These are phyloP conservation scores for Pleurotus tuber-regium DNA, from an alignment of 768 basidiomycete genomes.

Conservation along the genomic window DNA sequence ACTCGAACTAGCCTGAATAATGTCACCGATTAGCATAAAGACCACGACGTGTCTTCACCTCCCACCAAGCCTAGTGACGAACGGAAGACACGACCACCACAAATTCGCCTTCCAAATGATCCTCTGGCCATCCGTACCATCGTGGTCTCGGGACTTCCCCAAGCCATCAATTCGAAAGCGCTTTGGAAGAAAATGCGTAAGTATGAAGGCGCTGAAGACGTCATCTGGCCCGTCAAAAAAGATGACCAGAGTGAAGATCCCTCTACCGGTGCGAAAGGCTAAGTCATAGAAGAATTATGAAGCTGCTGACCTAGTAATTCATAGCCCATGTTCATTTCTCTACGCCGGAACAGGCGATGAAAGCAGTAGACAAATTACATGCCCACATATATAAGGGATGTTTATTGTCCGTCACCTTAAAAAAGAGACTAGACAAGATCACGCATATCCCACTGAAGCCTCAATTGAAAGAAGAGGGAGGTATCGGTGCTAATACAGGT, in stretches of 20 bases:
- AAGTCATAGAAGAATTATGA: neutral
- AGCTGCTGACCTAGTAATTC: neutral
- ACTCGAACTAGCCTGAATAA: neutral
- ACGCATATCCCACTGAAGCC: constrained; percentile 22
- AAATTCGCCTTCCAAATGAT: constrained; percentile 47
- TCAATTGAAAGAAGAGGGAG: constrained; percentile 26
- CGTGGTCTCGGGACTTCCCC: constrained; percentile 71
- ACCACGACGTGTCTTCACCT: neutral
- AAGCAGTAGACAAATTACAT: constrained; percentile 79
- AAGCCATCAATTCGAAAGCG: constrained; percentile 56
- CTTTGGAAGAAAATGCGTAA: constrained; percentile 90
- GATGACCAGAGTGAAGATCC: constrained; percentile 45
- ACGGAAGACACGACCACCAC: constrained; percentile 24
- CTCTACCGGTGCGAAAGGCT: constrained; percentile 40
- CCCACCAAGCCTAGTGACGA: neutral
- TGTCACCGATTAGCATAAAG: neutral
- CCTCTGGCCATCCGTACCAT: constrained; percentile 84
- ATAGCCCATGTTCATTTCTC: constrained; percentile 74
- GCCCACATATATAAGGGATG: constrained; percentile 91
- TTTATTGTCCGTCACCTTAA: constrained; percentile 82
- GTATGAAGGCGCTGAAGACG: constrained; percentile 69
- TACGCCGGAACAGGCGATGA: constrained; percentile 62
- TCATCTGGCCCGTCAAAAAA: constrained; percentile 63
- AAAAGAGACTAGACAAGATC: constrained; percentile 77
- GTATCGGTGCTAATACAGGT: too few relatives aligned